A percentile compares a stretch with the other conserved stretches of the same genome.
Conservation (phyloP, 164 flowering plant genomes). For the Sextonia rubra region DNA sequence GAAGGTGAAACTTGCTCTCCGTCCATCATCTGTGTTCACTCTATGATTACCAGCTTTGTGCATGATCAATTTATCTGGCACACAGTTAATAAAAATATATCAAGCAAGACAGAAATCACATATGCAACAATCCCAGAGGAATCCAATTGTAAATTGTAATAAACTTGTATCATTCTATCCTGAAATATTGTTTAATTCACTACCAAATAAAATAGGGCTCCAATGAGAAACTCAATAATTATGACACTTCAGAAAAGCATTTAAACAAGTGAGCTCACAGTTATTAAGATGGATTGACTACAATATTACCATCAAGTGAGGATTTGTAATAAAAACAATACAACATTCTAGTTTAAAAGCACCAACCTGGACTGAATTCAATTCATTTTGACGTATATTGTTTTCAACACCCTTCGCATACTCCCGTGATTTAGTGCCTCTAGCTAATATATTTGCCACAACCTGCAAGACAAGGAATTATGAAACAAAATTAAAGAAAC, state of each 20-base stretch:
- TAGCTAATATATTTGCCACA: constrained; percentile 77
- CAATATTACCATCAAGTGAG: background rate
- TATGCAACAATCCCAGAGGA: background rate
- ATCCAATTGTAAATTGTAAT: background rate
- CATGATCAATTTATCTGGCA: background rate
- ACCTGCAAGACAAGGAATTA: constrained; percentile 42
- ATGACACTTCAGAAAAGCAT: background rate
- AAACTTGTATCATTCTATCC: background rate
- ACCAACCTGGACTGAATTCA: constrained; percentile 87
- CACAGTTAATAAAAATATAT: too few species aligned
- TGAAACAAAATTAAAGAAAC: background rate
- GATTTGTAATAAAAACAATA: background rate
- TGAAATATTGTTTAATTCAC: too few species aligned
- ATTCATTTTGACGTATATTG: constrained; percentile 76
- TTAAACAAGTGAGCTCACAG: background rate
- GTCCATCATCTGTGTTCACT: too few species aligned
- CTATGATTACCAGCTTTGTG: background rate
- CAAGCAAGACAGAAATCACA: too few species aligned
- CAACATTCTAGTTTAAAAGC: background rate
- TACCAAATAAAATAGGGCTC: background rate
- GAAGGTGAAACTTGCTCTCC: too few species aligned
- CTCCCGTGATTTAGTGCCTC: constrained; percentile 77
- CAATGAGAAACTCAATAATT: background rate
- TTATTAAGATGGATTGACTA: background rate
- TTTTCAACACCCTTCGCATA: constrained; percentile 87